Conservation (phyloP, 768 basidiomycete species). For the Boletus huronensis region DNA sequence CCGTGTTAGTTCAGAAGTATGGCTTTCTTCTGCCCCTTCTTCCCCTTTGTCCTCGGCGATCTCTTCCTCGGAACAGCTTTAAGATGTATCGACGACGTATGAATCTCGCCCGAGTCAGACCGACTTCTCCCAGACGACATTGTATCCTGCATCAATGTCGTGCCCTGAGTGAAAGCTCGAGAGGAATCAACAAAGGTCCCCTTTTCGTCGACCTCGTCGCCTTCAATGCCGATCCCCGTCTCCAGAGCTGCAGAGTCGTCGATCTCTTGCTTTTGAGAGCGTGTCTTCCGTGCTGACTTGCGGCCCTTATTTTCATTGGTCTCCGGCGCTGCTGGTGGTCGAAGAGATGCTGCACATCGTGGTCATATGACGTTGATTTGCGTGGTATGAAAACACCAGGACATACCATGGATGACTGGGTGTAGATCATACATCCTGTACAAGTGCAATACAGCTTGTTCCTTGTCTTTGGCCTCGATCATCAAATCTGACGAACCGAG, state of each 20-base stretch:
- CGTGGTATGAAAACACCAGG: background rate
- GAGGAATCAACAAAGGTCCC: background rate
- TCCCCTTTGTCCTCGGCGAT: background rate
- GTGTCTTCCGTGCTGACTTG: slow-evolving; percentile 31
- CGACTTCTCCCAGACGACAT: too few species aligned
- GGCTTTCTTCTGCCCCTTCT: background rate
- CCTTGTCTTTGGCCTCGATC: slow-evolving; percentile 94
- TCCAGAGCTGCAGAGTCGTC: slow-evolving; percentile 27
- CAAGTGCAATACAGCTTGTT: slow-evolving; percentile 87
- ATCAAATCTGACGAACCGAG: slow-evolving; percentile 57
- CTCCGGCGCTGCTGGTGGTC: slow-evolving; percentile 41
- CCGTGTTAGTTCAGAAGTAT: too few species aligned
- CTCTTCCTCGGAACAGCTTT: background rate
- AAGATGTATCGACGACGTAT: background rate
- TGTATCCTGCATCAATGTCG: background rate
- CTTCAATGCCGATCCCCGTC: slow-evolving; percentile 2
- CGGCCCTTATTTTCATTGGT: slow-evolving; percentile 43
- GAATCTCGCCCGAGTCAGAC: background rate
- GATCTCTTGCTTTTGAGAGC: slow-evolving; percentile 26
- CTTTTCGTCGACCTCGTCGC: background rate
- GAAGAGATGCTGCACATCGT: slow-evolving; percentile 31
- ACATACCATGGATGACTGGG: slow-evolving; percentile 56
- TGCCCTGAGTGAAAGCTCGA: background rate
- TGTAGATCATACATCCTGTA: slow-evolving; percentile 73
- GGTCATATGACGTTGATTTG: background rate